Percentiles rank a stretch among this genome's conserved stretches.
Evolutionary conservation across 805 yeast genomes (phyloP).

Genomic region (Barnettozyma vustinii): DNA sequence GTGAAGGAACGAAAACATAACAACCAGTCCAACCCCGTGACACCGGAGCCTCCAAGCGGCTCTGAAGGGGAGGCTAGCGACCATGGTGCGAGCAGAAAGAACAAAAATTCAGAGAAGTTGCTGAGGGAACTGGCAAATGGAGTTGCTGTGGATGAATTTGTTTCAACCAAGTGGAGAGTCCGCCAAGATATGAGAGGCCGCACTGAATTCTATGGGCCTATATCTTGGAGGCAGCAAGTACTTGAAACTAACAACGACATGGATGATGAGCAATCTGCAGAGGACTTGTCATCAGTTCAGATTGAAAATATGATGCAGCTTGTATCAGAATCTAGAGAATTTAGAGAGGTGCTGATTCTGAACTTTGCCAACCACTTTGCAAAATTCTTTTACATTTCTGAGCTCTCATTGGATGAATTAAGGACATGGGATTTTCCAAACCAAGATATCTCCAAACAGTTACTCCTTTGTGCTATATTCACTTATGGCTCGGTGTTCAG

Average conservation of each 20-base stretch:
- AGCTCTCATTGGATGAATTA: slow-evolving; percentile 18
- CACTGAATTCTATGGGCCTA: slow-evolving; percentile 32
- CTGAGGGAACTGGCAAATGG: slow-evolving; percentile 23
- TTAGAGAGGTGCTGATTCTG: slow-evolving; percentile 11
- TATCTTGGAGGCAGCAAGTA: slow-evolving; percentile 29
- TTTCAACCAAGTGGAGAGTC: slow-evolving; percentile 31
- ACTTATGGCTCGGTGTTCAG: slow-evolving; percentile 26
- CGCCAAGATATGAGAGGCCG: slow-evolving; percentile 22
- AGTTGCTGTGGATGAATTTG: slow-evolving; percentile 29
- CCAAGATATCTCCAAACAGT: slow-evolving; percentile 24
- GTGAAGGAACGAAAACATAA: slow-evolving; percentile 2
- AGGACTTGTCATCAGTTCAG: neutral
- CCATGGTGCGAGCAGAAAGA: neutral
- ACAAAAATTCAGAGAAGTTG: slow-evolving; percentile 6
- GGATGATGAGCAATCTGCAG: neutral
- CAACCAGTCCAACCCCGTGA: neutral
- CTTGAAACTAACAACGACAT: slow-evolving; percentile 18
- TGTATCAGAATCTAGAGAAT: neutral
- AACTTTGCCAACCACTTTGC: slow-evolving; percentile 25
- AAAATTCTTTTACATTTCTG: slow-evolving; percentile 24
- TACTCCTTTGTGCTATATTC: slow-evolving; percentile 26
- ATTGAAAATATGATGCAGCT: neutral
- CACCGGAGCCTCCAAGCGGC: neutral
- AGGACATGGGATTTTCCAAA: slow-evolving; percentile 26
- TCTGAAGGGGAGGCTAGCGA: neutral